Evolutionary conservation across 2,329 filamentous ascomycete genomes (phyloP), one percentile per base, ranked within the genome.

Genomic region (Colletotrichum shisoi): DNA sequence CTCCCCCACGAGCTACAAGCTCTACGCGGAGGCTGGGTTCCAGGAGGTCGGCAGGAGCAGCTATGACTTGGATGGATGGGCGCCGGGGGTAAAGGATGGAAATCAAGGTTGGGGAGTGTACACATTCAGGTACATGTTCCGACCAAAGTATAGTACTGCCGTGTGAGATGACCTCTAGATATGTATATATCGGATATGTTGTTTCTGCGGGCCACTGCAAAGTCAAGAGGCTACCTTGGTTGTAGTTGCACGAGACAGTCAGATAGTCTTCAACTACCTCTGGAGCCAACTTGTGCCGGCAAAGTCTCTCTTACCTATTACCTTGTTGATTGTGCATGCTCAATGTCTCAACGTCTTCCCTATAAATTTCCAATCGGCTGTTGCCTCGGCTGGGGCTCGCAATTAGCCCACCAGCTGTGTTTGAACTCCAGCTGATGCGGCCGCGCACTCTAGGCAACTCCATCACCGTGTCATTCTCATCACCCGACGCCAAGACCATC

Each of bases 51-150:
- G 40, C 21, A 67, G 39, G 54, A 56, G 54, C n/a, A 61, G 54
- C 4, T 67, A 64, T 21, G 53, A 67, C 21, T 19, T 64, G 11
- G 64, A 46, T 5, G 24, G 59, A 12, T 54, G 48, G 60, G 54
- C 61, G 13, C 42, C 64, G 7, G 63, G 34, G 1, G 51, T n/a
- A 1, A 54, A 21, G 24, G 31, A 42, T 4, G 48, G 17, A 6
- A 21, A 65, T 1, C 19, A n/a, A 12, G 34, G 37, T 1, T 66
- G 63, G 63, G 58, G 51, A 13, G 34, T 37, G 21, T 66, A 62
- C 7, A 57, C 39, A 6, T 66, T 66, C 19, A 42, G 63, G 4
- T 46, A 66, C 17, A 62, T 66, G 58, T 15, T 57, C 39, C 59
- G 63, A 15, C n/a, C 56, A 12, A 19, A 8, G 15, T 37, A 7